Conservation (phyloP, 495 filamentous ascomycete genomes). For the Lepraria neglecta region DNA sequence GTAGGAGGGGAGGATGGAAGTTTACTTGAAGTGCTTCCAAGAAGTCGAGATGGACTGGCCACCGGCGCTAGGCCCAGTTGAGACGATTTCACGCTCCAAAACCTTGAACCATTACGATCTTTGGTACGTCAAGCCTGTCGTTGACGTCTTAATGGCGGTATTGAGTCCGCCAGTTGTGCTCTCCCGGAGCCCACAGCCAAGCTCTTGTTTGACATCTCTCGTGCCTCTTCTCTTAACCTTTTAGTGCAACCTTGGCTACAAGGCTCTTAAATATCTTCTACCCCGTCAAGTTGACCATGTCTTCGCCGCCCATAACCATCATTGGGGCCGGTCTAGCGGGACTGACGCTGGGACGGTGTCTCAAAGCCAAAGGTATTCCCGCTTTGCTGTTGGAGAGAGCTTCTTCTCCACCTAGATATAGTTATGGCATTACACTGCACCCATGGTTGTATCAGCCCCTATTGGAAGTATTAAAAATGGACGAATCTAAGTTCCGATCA, state of each 20-base stretch:
- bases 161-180: too few relatives aligned
- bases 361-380: constrained; percentile 32
- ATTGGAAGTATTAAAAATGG: constrained; percentile 31
- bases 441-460: constrained; percentile 33
- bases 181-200: too few relatives aligned
- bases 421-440: constrained; percentile 37
- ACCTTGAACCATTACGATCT: background rate
- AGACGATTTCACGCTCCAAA: background rate
- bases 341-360: constrained; percentile 31
- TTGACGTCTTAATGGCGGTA: too few relatives aligned
- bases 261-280: background rate
- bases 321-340: constrained; percentile 36
- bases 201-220: background rate
- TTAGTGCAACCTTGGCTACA: background rate
- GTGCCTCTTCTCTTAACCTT: background rate
- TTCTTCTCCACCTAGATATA: constrained; percentile 21
- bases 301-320: constrained; percentile 26
- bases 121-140: background rate
- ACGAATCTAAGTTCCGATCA: constrained; percentile 29
- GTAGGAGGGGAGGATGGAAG: background rate
- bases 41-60: constrained; percentile 8
- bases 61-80: background rate
- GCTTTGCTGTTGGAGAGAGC: constrained; percentile 31
- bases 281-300: background rate
- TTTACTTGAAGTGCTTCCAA: background rate